These are phyloP conservation scores for Allantophomopsis lycopodina DNA, from an alignment of 2,329 filamentous ascomycete species.

Conservation along the genomic window DNA sequence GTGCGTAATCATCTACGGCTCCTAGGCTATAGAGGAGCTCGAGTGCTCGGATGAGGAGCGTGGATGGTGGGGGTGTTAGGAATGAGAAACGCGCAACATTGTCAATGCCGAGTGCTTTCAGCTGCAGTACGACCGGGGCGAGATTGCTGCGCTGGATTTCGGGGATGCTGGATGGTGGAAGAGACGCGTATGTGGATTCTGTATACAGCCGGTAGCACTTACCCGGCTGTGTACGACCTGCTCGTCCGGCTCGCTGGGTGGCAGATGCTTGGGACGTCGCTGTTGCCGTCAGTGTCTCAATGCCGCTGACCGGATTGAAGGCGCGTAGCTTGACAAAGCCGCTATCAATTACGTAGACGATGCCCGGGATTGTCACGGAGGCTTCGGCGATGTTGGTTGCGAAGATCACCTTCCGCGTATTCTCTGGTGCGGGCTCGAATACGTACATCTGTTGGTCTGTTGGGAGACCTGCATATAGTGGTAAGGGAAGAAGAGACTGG, in stretches of 20 bases:
- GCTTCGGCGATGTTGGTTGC: constrained; percentile 96
- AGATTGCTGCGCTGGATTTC: constrained; percentile 91
- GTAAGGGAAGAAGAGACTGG: constrained; percentile 53
- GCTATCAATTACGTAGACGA: constrained; percentile 80
- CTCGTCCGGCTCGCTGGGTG: constrained; percentile 80
- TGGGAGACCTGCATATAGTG: constrained; percentile 78
- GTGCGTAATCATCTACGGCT: constrained; percentile 78
- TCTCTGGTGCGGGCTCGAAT: constrained; percentile 70
- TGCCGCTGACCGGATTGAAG: constrained; percentile 72
- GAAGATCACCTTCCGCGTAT: constrained; percentile 82
- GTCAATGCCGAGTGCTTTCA: constrained; percentile 90
- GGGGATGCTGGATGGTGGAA: constrained; percentile 65
- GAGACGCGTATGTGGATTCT: constrained; percentile 49
- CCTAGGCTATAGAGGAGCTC: constrained; percentile 81
- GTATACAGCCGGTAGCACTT: constrained; percentile 94
- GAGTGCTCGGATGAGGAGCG: constrained; percentile 72
- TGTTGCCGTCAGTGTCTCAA: constrained; percentile 73
- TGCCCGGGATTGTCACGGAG: constrained; percentile 85
- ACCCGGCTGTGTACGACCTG: constrained; percentile 76
- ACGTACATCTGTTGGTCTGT: constrained; percentile 92
- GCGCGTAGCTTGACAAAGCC: constrained; percentile 85
- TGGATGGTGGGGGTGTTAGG: constrained; percentile 70
- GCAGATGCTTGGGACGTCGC: constrained; percentile 84
- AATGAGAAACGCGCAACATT: constrained; percentile 89
- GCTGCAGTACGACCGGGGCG: constrained; percentile 74